Base-by-base conservation (phyloP, 805 yeast genomes). In the Kockiozyma suomiensis region DNA sequence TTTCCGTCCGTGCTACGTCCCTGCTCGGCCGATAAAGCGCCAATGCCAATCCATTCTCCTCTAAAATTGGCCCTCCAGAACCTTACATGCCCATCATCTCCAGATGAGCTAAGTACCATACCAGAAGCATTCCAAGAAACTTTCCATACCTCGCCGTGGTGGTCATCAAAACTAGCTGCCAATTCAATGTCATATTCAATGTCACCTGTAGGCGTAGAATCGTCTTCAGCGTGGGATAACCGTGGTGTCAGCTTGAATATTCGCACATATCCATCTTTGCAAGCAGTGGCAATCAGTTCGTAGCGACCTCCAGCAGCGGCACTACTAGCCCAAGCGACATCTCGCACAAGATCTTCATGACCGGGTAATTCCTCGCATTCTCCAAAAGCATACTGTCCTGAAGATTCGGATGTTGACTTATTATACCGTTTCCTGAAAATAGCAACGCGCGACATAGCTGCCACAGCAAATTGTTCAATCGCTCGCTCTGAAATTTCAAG, bases 101-200 rank as follows among this genome's bases (percentile, higher is more conserved):
- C 98, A 4, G 97, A 90, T 49, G 94, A 86, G 66, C 97, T 88
- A 63, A 94, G 76, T 4, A 94, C 85, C 0, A 98, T 90, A 4
- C 98, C 98, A 0, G 98, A 90, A 47, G 86, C 73, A 72, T 94
- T 94, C 98, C 99, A 94, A 28, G 88, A 82, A 1, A 94, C 98
- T 41, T 92, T 82, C 99, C 99, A 94, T 0, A 94, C 97, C 74
- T 94, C 96, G 56, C 88, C 86, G 61, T 83, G 81, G 71, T 90
- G 96, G 70, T 88, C 94, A 61, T 80, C 85, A 64, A 88, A 83
- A 66, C 83, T 83, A 49, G 89, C 86, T 50, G 88, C 70, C 15
- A 83, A 76, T 62, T 85, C 88, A 13, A 88, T 82, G 37, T 79
- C 76, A 51, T 80, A 48, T 21, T 47, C 49, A 4, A 58, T 35